Base-by-base conservation (phyloP, 2,329 filamentous ascomycete genomes). In the Fusarium chlamydosporum region DNA sequence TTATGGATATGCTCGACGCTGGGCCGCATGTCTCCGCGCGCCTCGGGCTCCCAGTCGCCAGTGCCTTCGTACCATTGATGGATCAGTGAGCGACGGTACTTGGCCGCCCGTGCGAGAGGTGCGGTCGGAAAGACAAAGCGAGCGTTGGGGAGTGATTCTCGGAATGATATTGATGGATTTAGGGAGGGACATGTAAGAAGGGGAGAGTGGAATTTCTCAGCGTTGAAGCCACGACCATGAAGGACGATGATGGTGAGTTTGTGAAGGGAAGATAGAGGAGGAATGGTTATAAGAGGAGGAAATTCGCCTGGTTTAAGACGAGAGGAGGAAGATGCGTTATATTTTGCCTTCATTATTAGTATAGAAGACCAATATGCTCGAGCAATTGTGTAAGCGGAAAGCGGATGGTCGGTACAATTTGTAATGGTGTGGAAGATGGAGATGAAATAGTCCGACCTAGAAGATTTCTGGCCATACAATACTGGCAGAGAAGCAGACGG, bases 51-150 rank as follows among this genome's bases (percentile, higher is more conserved):
- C 77, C 77, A 79, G 57, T 79, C 77, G 0, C 78, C 77, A 13
- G 75, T 73, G 23, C 77, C 77, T 48, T 79, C 78, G 33, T 77
- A 79, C 78, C 78, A 79, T 62, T 79, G 77, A 33, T 76, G 76
- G 27, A 79, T 77, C 40, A 72, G 53, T 26, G 71, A 74, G 6
- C 77, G 76, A 13, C 74, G 74, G 43, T 79, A 79, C 43, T 78
- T 74, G 31, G 66, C 69, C 9, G 78, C 77, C 10, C 78, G 65
- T 10, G 67, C 67, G 7, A 77, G 71, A 13, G 81, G 79, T 1
- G 86, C 85, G 0, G 81, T 83, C 4, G 84, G 85, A 67, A 88
- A 86, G 43, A 87, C 73, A 61, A 87, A 82, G 46, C 82, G 84
- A 4, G 82, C 79, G 47, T 82, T 65, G 0, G 82, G 79, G 11